Base-by-base conservation (phyloP, 1,139 yeast genomes). In the Kurtzmaniella quercitrusa region DNA sequence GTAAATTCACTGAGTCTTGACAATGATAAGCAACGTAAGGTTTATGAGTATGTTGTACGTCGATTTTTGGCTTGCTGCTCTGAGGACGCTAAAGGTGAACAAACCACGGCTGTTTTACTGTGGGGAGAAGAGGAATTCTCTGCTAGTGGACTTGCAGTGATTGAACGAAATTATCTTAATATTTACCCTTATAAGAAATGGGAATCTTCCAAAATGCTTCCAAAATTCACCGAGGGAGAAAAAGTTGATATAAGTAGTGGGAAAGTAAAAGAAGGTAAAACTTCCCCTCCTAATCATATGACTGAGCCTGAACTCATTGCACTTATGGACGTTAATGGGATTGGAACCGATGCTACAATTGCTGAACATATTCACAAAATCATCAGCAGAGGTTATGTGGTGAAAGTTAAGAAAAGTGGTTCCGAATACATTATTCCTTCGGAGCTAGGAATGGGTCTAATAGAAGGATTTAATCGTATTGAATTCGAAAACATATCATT, bases 291-390 rank as follows among this genome's bases (percentile, higher is more conserved):
- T 0, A 66, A 68, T 33, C 84, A 81, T 43, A 76, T 94, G 73
- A 91, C 98, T 0, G 99, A 94, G 61, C 76, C 96, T 0, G 98
- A 93, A 55, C 71, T 94, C 32, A 88, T 94, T 65, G 85, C 89
- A 9, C 66, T 93, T 41, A 94, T 94, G 99, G 98, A 94, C 65
- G 88, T 81, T 5, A 94, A 94, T 63, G 98, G 98, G 0, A 94
- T 94, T 39, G 99, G 99, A 1, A 94, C 99, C 0, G 99, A 94
- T 67, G 98, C 99, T 1, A 94, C 99, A 0, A 94, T 94, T 66
- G 98, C 98, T 0, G 98, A 93, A 37, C 99, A 94, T 61, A 93
- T 94, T 33, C 91, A 86, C 47, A 91, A 87, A 56, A 82, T 94
- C 38, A 65, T 76, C 20, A 60, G 61, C 9, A 65, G 98, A 43